Conservation (phyloP, 139 green algal species). For the Chlamydomonas incerta region DNA sequence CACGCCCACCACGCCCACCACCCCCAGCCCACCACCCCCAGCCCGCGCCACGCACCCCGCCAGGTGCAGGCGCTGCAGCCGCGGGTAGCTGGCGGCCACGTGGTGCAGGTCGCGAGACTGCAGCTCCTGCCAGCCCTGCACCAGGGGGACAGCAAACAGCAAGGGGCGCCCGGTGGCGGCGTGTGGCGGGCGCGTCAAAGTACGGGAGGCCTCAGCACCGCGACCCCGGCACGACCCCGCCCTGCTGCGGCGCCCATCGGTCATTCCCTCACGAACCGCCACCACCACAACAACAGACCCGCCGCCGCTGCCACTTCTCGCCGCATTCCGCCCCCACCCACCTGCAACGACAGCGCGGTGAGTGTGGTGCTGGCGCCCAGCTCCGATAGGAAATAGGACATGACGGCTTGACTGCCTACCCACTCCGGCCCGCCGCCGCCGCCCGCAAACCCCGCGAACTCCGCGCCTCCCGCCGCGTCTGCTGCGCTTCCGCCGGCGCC, state of each 20-base stretch:
- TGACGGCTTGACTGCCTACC: constrained; percentile 9
- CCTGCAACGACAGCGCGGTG: constrained; percentile 18
- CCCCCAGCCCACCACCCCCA: too few relatives aligned
- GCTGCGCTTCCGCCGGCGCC: neutral
- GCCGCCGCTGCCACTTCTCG: too few relatives aligned
- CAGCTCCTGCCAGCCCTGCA: constrained; percentile 43
- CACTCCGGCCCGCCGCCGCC: neutral
- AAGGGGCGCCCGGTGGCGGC: too few relatives aligned
- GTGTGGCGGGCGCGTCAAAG: too few relatives aligned
- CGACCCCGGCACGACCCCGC: too few relatives aligned
- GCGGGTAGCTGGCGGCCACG: constrained; percentile 28
- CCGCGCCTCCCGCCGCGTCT: neutral
- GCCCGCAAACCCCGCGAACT: too few relatives aligned
- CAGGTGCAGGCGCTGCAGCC: constrained; percentile 11
- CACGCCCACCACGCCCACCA: too few relatives aligned
- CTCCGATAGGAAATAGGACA: constrained; percentile 41
- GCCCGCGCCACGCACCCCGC: neutral
- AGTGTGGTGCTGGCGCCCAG: neutral
- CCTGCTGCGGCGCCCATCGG: too few relatives aligned
- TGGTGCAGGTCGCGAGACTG: constrained; percentile 25
- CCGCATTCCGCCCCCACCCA: too few relatives aligned
- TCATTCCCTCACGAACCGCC: neutral
- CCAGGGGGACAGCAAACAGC: neutral
- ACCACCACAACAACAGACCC: neutral
- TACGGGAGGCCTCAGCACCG: too few relatives aligned